Evolutionary conservation across 306 rosid species (phyloP).

Genomic region (Dalbergia oliveri): DNA sequence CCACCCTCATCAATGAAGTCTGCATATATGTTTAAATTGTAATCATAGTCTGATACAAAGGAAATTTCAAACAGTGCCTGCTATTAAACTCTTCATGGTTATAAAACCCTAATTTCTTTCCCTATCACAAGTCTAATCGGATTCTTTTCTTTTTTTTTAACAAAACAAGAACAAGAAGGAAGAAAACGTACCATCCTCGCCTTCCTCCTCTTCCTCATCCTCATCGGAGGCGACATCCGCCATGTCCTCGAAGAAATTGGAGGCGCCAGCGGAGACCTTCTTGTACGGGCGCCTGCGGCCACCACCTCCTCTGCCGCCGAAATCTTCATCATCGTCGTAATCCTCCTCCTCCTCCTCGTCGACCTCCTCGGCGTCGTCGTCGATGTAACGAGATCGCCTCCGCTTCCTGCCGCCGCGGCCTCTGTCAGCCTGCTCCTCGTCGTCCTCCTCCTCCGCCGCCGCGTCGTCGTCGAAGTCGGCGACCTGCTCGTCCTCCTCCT

Average conservation of each 20-base stretch:
- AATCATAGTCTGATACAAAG: conserved; percentile 15
- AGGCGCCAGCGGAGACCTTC: conserved; percentile 54
- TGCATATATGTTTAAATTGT: conserved; percentile 45
- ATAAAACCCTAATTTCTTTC: conserved; percentile 34
- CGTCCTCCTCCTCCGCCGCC: conserved; percentile 73
- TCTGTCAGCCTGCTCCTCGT: conserved; percentile 61
- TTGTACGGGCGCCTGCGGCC: conserved; percentile 54
- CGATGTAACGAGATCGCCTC: conserved; percentile 68
- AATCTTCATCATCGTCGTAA: conserved; percentile 64
- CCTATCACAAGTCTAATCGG: neutral
- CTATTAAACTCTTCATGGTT: conserved; percentile 5
- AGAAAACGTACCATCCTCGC: conserved; percentile 77
- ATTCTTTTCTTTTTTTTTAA: neutral
- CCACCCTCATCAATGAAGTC: conserved; percentile 77
- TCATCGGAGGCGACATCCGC: conserved; percentile 86
- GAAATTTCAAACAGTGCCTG: conserved; percentile 5
- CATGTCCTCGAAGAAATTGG: conserved; percentile 72
- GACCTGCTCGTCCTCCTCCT: conserved; percentile 64
- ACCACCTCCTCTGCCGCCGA: conserved; percentile 28
- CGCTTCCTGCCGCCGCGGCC: conserved; percentile 63
- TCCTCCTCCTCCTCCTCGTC: conserved; percentile 83
- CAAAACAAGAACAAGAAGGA: neutral
- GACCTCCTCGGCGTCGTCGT: conserved; percentile 83
- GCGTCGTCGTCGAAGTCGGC: conserved; percentile 64
- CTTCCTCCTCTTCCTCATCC: conserved; percentile 95